Conservation (phyloP, 345 rosid species). For the Limnanthes douglasii region DNA sequence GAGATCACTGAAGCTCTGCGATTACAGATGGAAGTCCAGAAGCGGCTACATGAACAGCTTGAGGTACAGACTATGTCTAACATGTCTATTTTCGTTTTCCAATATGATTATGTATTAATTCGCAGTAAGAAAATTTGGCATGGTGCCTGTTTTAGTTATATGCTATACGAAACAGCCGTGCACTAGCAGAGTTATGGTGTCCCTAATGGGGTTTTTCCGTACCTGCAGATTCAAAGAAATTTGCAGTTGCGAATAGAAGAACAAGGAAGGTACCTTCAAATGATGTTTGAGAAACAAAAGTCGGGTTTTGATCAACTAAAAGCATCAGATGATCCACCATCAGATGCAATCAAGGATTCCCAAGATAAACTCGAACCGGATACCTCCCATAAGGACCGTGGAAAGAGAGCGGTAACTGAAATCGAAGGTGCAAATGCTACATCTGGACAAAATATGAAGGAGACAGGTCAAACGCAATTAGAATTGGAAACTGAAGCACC, state of each 20-base stretch:
- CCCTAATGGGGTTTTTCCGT: constrained; percentile 3
- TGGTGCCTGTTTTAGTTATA: no score
- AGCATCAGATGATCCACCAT: constrained; percentile 10
- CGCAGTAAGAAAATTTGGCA: no score
- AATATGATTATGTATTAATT: background rate
- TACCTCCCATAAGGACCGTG: constrained; percentile 15
- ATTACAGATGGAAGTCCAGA: constrained; percentile 88
- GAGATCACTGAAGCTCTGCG: constrained; percentile 78
- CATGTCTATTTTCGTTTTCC: background rate
- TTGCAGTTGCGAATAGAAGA: constrained; percentile 66
- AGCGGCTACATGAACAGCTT: constrained; percentile 66
- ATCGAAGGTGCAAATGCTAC: constrained; percentile 2
- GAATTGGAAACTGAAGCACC: constrained; percentile 10
- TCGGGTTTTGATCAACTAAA: constrained; percentile 36
- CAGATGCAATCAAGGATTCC: constrained; percentile 14
- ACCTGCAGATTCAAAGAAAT: constrained; percentile 65
- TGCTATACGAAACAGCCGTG: no score
- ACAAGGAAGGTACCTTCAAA: constrained; percentile 52
- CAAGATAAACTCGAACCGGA: constrained; percentile 13
- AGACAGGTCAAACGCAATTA: constrained; percentile 11
- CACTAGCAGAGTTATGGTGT: no score
- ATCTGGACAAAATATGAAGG: constrained; percentile 11
- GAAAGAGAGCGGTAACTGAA: constrained; percentile 4
- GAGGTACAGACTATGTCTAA: constrained; percentile 14
- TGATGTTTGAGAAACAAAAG: constrained; percentile 58